Evolutionary conservation across 306 rosid species (phyloP).

Genomic region (Dalbergia cochinchinensis): DNA sequence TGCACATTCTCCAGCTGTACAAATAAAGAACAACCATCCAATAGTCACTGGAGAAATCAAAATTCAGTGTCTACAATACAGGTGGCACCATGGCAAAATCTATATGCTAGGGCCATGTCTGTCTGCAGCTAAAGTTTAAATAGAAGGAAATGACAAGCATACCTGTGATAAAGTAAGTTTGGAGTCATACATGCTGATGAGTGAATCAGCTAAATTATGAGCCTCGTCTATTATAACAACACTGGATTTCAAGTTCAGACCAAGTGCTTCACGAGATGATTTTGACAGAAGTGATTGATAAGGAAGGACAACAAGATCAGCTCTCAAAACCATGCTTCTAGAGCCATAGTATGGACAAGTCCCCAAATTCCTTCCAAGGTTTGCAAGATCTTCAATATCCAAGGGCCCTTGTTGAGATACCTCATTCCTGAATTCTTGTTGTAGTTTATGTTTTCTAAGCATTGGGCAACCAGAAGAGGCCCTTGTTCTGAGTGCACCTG

Average conservation of each 20-base stretch:
- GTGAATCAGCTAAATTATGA: slow-evolving; percentile 95
- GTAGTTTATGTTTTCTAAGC: slow-evolving; percentile 79
- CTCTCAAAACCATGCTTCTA: slow-evolving; percentile 76
- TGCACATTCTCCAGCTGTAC: slow-evolving; percentile 87
- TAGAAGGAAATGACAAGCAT: slow-evolving; percentile 37
- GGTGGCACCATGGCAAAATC: slow-evolving; percentile 1
- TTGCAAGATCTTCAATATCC: slow-evolving; percentile 96
- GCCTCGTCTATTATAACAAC: slow-evolving; percentile 91
- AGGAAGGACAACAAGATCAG: slow-evolving; percentile 95
- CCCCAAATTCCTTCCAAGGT: slow-evolving; percentile 78
- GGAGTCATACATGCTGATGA: slow-evolving; percentile 88
- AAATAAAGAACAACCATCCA: slow-evolving; percentile 37
- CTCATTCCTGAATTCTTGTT: slow-evolving; percentile 72
- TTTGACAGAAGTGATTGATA: slow-evolving; percentile 95
- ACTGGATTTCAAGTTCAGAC: slow-evolving; percentile 79
- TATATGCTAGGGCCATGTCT: background rate
- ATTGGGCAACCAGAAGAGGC: slow-evolving; percentile 89
- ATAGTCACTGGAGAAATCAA: slow-evolving; percentile 37
- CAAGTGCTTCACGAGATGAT: slow-evolving; percentile 96
- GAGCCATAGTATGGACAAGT: slow-evolving; percentile 97
- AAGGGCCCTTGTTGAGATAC: slow-evolving; percentile 76
- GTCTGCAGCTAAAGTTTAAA: slow-evolving; percentile 24
- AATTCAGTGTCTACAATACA: slow-evolving; percentile 24
- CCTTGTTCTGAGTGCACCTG: slow-evolving; percentile 68
- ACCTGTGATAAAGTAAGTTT: slow-evolving; percentile 81